Percentiles rank a stretch among this genome's conserved stretches.
Conservation (phyloP, 129 eudicot genomes). For the sunflower (Helianthus annuus) region HanXRQr2.0-SUNRISE NC_035444.2:161758545-161759044, state of each 20-base stretch:
- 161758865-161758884: conserved; percentile 25
- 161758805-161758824: conserved; percentile 33
- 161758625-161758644: conserved; percentile 58
- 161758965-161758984: too few species aligned
- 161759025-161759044: too few species aligned
- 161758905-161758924: too few species aligned
- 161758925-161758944: too few species aligned
- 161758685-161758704: conserved; percentile 30
- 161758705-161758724: conserved; percentile 33
- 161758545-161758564: conserved; percentile 44
- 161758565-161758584: conserved; percentile 51
- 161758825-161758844: conserved; percentile 39
- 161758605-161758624: conserved; percentile 57
- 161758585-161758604: conserved; percentile 42
- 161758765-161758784: conserved; percentile 75
- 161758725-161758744: conserved; percentile 49
- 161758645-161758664: conserved; percentile 5
- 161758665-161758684: conserved; percentile 14
- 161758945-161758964: too few species aligned
- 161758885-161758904: conserved; percentile 43
- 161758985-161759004: too few species aligned
- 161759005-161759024: too few species aligned
- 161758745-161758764: conserved; percentile 64
- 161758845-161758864: conserved; percentile 43
- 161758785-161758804: conserved; percentile 40